Evolutionary conservation across 1,284 basidiomycete genomes (phyloP).

Genomic region (Coniferiporia sulphurascens): DNA sequence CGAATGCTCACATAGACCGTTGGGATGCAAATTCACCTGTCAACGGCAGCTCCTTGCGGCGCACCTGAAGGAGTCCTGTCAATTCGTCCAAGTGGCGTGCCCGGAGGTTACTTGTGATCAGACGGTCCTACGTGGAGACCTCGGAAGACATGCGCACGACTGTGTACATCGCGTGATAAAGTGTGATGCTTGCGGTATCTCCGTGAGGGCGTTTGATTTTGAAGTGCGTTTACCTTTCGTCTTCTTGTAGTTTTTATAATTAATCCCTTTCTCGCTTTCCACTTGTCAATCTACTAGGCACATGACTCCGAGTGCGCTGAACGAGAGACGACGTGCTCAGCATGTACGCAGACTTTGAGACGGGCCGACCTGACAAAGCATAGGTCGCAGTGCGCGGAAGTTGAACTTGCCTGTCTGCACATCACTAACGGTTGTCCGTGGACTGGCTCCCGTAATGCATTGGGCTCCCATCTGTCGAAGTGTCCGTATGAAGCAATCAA

Average conservation of each 20-base stretch:
- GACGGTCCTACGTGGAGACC: conserved; percentile 41
- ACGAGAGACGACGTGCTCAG: conserved; percentile 33
- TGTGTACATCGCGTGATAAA: conserved; percentile 33
- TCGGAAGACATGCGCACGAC: conserved; percentile 32
- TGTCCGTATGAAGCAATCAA: conserved; percentile 64
- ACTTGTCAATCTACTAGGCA: conserved; percentile 24
- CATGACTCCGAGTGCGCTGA: conserved; percentile 37
- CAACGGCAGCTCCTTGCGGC: conserved; percentile 64
- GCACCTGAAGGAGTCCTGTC: conserved; percentile 62
- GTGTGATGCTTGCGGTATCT: conserved; percentile 34
- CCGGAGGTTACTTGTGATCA: conserved; percentile 42
- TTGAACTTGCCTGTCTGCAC: conserved; percentile 45
- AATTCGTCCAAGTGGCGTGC: conserved; percentile 53
- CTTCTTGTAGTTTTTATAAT: too few relatives aligned
- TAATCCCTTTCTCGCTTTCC: too few relatives aligned
- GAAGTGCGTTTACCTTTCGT: conserved; percentile 29
- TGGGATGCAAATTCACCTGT: conserved; percentile 61
- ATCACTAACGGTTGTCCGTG: conserved; percentile 50
- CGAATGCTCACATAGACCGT: conserved; percentile 54
- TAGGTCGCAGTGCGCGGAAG: conserved; percentile 33
- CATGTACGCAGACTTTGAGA: conserved; percentile 34
- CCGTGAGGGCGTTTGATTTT: conserved; percentile 31
- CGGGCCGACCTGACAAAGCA: conserved; percentile 35
- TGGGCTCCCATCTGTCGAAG: conserved; percentile 39
- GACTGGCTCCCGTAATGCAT: conserved; percentile 39